Base-by-base conservation (phyloP, 768 basidiomycete species). In the Amanita brunnescens region DNA sequence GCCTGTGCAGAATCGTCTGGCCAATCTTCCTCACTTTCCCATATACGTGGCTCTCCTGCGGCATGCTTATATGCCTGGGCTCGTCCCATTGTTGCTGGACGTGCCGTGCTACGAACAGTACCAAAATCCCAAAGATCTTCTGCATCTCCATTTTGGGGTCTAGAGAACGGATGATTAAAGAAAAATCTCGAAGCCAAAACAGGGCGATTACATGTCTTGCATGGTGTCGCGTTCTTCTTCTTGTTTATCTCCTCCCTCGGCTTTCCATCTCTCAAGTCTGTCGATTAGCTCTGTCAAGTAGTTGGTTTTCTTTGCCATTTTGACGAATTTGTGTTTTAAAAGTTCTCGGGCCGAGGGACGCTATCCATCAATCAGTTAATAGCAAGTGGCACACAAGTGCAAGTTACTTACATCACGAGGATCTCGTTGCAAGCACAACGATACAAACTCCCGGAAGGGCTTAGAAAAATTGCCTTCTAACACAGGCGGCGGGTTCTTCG, bases 81-180 rank as follows among this genome's bases (percentile, higher is more conserved):
- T 47, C 83, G 77, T n/a, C 88, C 88, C 41, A 90, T 74, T 13
- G 89, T 89, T 16, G 69, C 72, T 52, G 69, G 64, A 57, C 76
- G 69, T 40, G 75, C 68, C 38, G 79, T 79, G 60, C 92, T 85
- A 51, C 90, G 87, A 41, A 98, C 86, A 6, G 95, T 98, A 12
- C 95, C 95, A 67, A 97, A 96, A 64, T 98, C 95, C 95, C 95
- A 98, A 30, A 97, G 70, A 56, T 94, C 91, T 47, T 90, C 89
- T 2, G 77, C 74, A 57, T 87, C 85, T 33, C 74, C 76, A 49
- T 72, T 72, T 10, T 69, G 64, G 44, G 74, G 72, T 43, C 83
- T 86, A 54, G n/a, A 8, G 48, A 57, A 47, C 41, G 26, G 33
- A 51, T 44, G 24, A 37, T 26, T 47, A 42, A 39, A 30, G 5